Conservation (phyloP, 2,329 filamentous ascomycete species). For the Phaeosphaeria sp. region DNA sequence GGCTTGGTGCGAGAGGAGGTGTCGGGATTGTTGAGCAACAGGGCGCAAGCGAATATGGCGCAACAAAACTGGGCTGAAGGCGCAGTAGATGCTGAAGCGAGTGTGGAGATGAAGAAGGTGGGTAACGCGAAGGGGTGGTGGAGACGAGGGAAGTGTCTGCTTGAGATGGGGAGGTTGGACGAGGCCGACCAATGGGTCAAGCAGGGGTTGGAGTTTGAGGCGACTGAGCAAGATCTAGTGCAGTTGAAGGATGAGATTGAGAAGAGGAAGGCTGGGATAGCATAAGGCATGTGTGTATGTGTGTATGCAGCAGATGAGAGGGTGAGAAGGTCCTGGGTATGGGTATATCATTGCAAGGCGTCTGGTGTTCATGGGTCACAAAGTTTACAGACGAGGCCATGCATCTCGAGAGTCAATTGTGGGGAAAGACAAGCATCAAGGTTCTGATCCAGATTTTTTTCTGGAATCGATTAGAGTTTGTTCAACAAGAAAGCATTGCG, state of each 20-base stretch:
- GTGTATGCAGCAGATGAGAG: too few species aligned
- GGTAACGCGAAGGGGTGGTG: constrained; percentile 97
- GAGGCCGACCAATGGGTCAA: constrained; percentile 83
- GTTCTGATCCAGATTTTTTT: too few species aligned
- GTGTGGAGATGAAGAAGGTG: constrained; percentile 83
- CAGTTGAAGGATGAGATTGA: constrained; percentile 52
- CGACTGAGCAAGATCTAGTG: constrained; percentile 56
- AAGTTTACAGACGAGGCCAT: not conserved
- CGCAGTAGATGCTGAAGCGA: constrained; percentile 84
- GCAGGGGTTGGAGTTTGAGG: constrained; percentile 82
- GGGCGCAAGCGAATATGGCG: constrained; percentile 89
- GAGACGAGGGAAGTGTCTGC: constrained; percentile 80
- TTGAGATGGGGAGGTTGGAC: constrained; percentile 87
- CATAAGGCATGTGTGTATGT: not conserved
- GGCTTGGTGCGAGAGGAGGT: constrained; percentile 86
- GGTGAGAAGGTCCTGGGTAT: not conserved
- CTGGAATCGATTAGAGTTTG: too few species aligned
- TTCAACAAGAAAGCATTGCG: too few species aligned
- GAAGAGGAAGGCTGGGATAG: constrained; percentile 47
- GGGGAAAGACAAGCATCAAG: too few species aligned
- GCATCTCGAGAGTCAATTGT: too few species aligned
- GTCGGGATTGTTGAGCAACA: constrained; percentile 78
- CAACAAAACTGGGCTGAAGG: constrained; percentile 83
- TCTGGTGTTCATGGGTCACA: constrained; percentile 1
- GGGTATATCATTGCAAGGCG: not conserved